Evolutionary conservation across 345 rosid genomes (phyloP).

Genomic region (Eucalyptus grandis): DNA sequence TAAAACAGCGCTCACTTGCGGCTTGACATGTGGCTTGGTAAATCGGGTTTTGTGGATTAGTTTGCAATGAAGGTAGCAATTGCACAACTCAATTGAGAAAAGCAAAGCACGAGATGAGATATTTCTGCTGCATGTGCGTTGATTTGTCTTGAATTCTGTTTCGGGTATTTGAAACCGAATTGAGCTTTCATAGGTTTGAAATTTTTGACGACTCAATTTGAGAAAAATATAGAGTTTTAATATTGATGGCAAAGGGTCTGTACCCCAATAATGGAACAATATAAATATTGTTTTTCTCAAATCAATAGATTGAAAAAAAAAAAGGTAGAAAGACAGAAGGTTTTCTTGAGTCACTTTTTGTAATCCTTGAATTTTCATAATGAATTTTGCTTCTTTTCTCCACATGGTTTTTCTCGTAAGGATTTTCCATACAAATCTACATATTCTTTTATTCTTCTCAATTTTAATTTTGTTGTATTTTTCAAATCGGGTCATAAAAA

Average conservation of each 20-base stretch:
- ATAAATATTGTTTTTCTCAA: background rate
- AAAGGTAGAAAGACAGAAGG: accelerated
- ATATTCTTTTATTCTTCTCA: background rate
- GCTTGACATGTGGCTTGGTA: background rate
- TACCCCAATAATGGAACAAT: background rate
- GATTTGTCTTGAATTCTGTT: background rate
- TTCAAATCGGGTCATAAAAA: accelerated
- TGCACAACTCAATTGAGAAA: background rate
- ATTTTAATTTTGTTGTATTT: background rate
- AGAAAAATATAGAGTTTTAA: background rate
- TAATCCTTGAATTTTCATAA: background rate
- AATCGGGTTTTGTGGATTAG: background rate
- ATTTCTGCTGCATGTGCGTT: background rate
- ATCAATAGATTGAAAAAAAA: no score
- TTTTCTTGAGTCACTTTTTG: background rate
- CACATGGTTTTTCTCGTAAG: accelerated
- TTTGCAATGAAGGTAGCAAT: background rate
- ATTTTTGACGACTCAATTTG: background rate
- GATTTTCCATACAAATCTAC: background rate
- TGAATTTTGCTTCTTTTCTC: background rate
- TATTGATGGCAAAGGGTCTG: background rate
- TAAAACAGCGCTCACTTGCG: background rate
- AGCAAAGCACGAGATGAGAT: background rate
- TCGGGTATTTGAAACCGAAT: background rate
- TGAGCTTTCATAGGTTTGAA: accelerated